Evolutionary conservation across 352 stramenopile genomes (phyloP).

Genomic region (Detonula confervacea): DNA sequence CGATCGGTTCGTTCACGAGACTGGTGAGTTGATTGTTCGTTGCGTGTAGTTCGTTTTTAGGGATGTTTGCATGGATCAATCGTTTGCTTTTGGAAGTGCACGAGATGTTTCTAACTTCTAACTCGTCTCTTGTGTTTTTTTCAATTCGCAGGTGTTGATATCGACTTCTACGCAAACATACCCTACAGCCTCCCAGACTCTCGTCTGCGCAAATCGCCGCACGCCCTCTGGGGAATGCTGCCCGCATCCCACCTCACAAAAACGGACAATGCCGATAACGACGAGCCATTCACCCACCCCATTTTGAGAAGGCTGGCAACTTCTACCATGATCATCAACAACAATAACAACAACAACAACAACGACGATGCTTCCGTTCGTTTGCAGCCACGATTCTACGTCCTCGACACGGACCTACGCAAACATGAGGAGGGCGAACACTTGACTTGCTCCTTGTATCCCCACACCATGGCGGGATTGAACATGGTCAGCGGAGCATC

Average conservation of each 20-base stretch:
- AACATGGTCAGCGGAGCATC: constrained; percentile 73
- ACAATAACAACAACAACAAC: constrained; percentile 5
- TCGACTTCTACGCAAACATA: constrained; percentile 72
- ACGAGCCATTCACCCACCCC: constrained; percentile 46
- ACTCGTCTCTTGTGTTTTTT: too few species aligned
- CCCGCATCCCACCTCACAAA: constrained; percentile 53
- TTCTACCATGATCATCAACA: background rate
- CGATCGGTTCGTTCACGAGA: constrained; percentile 61
- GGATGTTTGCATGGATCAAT: background rate
- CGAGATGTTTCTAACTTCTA: too few species aligned
- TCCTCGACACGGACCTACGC: constrained; percentile 83
- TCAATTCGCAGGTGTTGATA: constrained; percentile 54
- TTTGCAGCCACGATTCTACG: constrained; percentile 45
- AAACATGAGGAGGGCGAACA: constrained; percentile 81
- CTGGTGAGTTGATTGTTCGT: constrained; percentile 57
- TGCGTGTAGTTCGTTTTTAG: too few species aligned
- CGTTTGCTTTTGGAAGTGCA: background rate
- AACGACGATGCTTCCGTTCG: constrained; percentile 6
- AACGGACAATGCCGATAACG: background rate
- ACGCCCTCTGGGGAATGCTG: constrained; percentile 82
- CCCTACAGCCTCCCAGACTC: constrained; percentile 75
- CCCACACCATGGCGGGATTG: constrained; percentile 74
- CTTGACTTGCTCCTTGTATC: constrained; percentile 66
- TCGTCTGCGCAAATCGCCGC: constrained; percentile 79
- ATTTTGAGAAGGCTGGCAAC: constrained; percentile 32